Evolutionary conservation across 306 rosid species (phyloP), one percentile per base, ranked within the genome.

Genomic region (Adenanthera pavonina): DNA sequence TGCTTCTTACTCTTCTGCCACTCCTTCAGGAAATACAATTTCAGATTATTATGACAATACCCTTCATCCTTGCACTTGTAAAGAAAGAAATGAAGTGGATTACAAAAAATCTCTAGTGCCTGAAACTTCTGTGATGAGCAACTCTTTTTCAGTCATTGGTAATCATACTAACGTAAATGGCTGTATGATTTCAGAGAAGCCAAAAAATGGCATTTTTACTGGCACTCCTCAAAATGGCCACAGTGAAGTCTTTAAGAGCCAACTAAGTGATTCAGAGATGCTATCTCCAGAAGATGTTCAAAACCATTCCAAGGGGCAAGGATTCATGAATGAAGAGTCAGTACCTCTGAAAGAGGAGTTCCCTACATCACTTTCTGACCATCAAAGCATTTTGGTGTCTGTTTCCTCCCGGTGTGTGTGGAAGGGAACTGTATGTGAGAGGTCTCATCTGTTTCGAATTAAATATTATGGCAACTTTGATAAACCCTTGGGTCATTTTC

Each of bases 341-440:
- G 71, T 75, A 78, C 82, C 72, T 36, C 38, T 75, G 34, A 88
- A 88, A 84, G 98, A 95, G 89, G 98, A 86, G 64, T 93, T 93
- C 87, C 96, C 97, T 76, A 92, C 92, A 46, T 89, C 97, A 49
- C 98, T 97, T 62, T 86, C 94, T 60, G 98, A 96, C 84, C 96
- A 92, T 85, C 99, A 93, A 83, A 96, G 97, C 85, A 96, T 96
- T 85, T 91, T 96, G 90, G 99, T 96, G 65, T 96, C 99, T 17
- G 86, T 91, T 78, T 96, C 99, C 51, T 93, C 98, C 59, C 92
- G 99, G 66, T 96, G 99, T 7, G 90, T 96, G 44, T 93, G 99
- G 99, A 96, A 96, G 91, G 98, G 99, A 56, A 92, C 97, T 80
- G 92, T 91, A 64, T 96, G 98, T 81, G 99, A 96, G 89, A 90